A percentile compares a stretch with the other conserved stretches of the same genome.
Conservation (phyloP, 371 early-diverging fungal species). For the Mucor irregularis region DNA sequence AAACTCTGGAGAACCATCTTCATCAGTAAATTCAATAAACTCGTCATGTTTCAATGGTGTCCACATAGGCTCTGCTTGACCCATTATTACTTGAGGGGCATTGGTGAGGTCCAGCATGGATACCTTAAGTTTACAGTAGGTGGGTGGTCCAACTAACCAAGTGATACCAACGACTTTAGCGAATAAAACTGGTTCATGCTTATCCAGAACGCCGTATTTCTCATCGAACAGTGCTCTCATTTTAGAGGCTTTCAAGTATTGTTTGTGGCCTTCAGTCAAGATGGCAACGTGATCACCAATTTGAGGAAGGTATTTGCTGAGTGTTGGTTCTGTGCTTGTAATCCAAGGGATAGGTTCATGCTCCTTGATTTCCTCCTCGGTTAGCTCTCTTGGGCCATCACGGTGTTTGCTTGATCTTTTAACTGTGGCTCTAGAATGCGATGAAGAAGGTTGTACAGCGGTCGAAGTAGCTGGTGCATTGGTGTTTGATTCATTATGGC, state of each 20-base stretch:
- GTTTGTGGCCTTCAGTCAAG: constrained; percentile 63
- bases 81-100: constrained; percentile 3
- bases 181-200: constrained; percentile 56
- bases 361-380: constrained; percentile 32
- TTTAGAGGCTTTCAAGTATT: constrained; percentile 58
- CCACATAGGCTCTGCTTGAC: constrained; percentile 41
- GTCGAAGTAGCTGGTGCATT: no score
- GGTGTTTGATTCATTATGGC: no score
- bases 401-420: constrained; percentile 27
- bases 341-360: constrained; percentile 67
- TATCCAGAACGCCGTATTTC: constrained; percentile 45
- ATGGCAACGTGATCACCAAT: constrained; percentile 65
- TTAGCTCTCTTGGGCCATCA: constrained; percentile 26
- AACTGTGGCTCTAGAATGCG: not conserved
- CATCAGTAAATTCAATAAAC: constrained; percentile 69
- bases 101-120: constrained; percentile 41
- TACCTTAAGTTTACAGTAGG: constrained; percentile 62
- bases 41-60: constrained; percentile 36
- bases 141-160: constrained; percentile 74
- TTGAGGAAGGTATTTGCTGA: constrained; percentile 74
- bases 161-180: constrained; percentile 57
- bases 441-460: not conserved
- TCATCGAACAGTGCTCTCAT: constrained; percentile 55
- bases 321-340: constrained; percentile 47
- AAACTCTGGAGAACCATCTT: constrained; percentile 73